Base-by-base conservation (phyloP, 495 filamentous ascomycete species). In the Xylaria longipes region DNA sequence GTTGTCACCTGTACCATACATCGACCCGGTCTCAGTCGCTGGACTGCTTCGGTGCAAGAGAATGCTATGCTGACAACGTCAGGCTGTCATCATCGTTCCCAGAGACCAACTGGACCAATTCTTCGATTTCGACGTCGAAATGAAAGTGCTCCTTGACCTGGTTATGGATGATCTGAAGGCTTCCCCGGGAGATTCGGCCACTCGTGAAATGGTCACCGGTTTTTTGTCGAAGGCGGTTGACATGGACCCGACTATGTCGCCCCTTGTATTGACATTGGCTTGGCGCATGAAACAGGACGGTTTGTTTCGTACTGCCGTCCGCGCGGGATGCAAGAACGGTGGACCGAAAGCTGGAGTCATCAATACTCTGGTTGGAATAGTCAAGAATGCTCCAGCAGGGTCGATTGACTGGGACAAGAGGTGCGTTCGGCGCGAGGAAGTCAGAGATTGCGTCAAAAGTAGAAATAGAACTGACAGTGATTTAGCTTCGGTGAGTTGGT, bases 41-140 rank as follows among this genome's bases (percentile, higher is more conserved):
- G 15, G 15, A 20, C 14, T 45, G 41, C 12, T 45, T 45, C 15
- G 5, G 41, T 20, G 2, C 41, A 5, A 45, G 41, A 45, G 41
- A 39, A 12, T 39, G 37, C 7, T 39, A 39, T 39, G 41, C 41
- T 45, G 15, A 45, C 41, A 45, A 45, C 15, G 15, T 15, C 15
- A 61, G 57, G 57, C 31, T 37, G 17, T 8, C 6, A 20, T 61
- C 31, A 33, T 61, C 57, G 33, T 61, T 61, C 57, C 31, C 15
- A 61, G 22, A 45, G 22, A 41, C 37, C 60, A 62, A 29, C n/a
- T 62, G 8, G 20, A 43, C 60, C 60, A 43, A 62, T 62, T 62
- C 37, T 62, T 62, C 20, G 17, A 39, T 20, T 37, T 37, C 12
- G 57, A 61, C 17, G n/a, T 39, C 17, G n/a, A 37, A 39, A 61